Percentiles rank a stretch among this genome's conserved stretches.
These are phyloP conservation scores for Potentilla sterilis DNA, from an alignment of 306 rosid genomes.

Conservation along the genomic window DNA sequence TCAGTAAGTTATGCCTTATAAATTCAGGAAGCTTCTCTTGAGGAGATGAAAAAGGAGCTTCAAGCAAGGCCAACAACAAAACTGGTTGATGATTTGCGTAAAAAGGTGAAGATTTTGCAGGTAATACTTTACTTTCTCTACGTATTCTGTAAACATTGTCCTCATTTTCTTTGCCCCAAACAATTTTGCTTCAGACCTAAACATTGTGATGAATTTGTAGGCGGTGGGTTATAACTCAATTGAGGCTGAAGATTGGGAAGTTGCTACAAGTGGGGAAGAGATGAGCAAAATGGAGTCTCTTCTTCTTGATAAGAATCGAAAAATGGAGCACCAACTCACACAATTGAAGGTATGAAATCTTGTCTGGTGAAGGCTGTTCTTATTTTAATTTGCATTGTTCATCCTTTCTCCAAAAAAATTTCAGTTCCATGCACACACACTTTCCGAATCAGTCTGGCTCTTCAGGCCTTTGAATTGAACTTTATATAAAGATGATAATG, in stretches of 20 bases:
- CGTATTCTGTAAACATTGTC: not conserved
- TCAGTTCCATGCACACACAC: not conserved
- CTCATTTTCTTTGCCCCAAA: constrained; percentile 10
- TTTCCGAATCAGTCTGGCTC: not conserved
- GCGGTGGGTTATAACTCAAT: constrained; percentile 96
- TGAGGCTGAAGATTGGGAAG: constrained; percentile 99
- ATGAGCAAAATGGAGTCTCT: constrained; percentile 99
- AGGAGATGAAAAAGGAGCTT: constrained; percentile 85
- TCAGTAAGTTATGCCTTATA: constrained; percentile 1
- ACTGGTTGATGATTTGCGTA: constrained; percentile 74
- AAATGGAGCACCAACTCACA: constrained; percentile 95
- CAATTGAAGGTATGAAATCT: constrained; percentile 67
- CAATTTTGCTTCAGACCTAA: constrained; percentile 11
- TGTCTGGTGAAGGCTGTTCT: not conserved
- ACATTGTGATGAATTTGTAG: constrained; percentile 44
- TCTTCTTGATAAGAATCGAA: constrained; percentile 97
- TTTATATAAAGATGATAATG: not conserved
- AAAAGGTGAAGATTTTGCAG: constrained; percentile 94
- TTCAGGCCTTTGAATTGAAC: not conserved
- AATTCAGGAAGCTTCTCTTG: constrained; percentile 65
- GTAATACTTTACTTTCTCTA: constrained; percentile 37
- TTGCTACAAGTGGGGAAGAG: constrained; percentile 94
- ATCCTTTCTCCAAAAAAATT: not conserved
- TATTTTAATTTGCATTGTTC: not conserved
- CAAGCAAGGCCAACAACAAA: constrained; percentile 83